Evolutionary conservation across 75 land plant species (phyloP).

Genomic region (Cunninghamia lanceolata): DNA sequence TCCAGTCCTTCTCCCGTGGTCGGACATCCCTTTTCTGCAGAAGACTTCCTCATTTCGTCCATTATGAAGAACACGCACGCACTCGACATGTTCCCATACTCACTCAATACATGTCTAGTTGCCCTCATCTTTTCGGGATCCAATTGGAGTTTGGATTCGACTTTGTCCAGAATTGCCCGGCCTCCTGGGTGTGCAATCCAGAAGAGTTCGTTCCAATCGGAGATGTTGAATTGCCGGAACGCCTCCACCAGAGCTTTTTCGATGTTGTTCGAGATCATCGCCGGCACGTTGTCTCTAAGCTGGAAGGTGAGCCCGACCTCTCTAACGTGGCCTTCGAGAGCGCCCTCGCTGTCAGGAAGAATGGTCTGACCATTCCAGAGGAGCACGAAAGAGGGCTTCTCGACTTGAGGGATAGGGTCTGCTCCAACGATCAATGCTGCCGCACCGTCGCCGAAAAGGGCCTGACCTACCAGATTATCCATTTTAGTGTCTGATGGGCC

Average conservation of each 20-base stretch:
- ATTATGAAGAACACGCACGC: neutral
- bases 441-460: constrained; percentile 2
- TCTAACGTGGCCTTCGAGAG: no score
- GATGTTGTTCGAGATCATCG: constrained; percentile 20
- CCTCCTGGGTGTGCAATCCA: constrained; percentile 59
- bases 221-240: no score
- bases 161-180: constrained; percentile 39
- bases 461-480: constrained; percentile 53
- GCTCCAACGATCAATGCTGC: constrained; percentile 46
- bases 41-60: neutral
- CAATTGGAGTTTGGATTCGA: constrained; percentile 30
- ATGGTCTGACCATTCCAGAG: no score
- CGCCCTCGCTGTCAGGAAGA: no score
- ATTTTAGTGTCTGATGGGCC: constrained; percentile 39
- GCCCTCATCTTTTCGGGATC: constrained; percentile 10
- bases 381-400: constrained; percentile 5
- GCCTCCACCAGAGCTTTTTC: no score
- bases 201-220: constrained; percentile 38
- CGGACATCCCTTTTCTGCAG: no score
- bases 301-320: constrained; percentile 30
- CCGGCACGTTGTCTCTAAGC: constrained; percentile 43
- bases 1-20: no score
- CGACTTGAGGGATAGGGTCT: constrained; percentile 33
- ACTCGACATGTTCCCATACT: constrained; percentile 19
- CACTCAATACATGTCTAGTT: constrained; percentile 41